Evolutionary conservation across 176 grass and related monocot genomes (phyloP), one percentile per base, ranked within the genome.

Genomic region (Alopecurus myosuroides): DNA sequence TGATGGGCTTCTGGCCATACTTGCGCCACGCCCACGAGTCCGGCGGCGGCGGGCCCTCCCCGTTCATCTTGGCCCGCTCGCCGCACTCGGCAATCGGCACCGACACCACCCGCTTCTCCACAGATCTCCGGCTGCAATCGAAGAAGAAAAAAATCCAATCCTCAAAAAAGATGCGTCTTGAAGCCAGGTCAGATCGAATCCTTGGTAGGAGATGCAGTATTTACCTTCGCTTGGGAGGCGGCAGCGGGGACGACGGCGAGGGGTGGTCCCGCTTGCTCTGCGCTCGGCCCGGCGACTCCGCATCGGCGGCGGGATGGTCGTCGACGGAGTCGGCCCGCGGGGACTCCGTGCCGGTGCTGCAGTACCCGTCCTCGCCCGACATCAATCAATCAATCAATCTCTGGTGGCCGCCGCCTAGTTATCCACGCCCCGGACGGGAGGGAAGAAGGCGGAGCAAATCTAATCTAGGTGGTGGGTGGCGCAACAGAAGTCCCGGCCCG

Each of bases 1-100:
- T 99, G 90, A 99, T 99, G 40, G 97, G 97, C 84, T 99, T 99
- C 94, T 99, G 97, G 51, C 97, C 97, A 17, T 99, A 99, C 90
- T 99, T 99, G 13, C 97, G 87, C 97, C 97, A 99, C 26, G 97
- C 83, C 97, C 97, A 99, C 35, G 97, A 99, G 89, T 99, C 97
- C 67, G 94, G 82, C 77, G 97, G 94, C 80, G 97, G 97, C 80
- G 94, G 87, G 7, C 97, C 94, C 88, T 97, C 97, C 2, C 93
- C 93, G 55, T 56, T 81, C 2, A 88, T 92, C 55, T 71, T 92
- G 15, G 85, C 85, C 85, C 94, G 83, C 64, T 89, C 88, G 74
- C 94, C 85, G 67, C 82, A 90, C 74, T 90, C 84, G 46, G 57
- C 57, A 53, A 96, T 90, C 55, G 94, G 97, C 70, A 99, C 90